These are phyloP conservation scores for Kitagawia praeruptora DNA, from an alignment of 129 eudicot genomes.

Conservation along the genomic window DNA sequence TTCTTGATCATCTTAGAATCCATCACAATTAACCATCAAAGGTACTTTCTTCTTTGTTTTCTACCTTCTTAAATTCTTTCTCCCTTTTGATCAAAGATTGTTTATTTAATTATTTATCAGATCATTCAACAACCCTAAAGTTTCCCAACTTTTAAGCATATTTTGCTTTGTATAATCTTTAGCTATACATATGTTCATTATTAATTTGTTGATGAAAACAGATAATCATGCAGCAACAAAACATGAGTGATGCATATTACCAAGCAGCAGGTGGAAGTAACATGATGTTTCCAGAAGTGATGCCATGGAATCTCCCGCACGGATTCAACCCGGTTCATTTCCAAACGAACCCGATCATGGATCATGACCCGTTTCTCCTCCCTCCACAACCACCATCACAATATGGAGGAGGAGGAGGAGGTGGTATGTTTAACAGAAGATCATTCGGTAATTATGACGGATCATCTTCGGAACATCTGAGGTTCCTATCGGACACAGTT, in stretches of 20 bases:
- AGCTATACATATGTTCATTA: too few relatives aligned
- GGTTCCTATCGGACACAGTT: constrained; percentile 44
- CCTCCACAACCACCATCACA: constrained; percentile 46
- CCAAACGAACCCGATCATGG: constrained; percentile 28
- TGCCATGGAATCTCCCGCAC: constrained; percentile 57
- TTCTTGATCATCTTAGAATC: not conserved
- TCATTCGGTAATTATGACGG: constrained; percentile 38
- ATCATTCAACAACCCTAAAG: not conserved
- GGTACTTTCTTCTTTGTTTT: not conserved
- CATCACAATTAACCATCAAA: not conserved
- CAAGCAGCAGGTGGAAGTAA: constrained; percentile 17
- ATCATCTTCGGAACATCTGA: constrained; percentile 29
- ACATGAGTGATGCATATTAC: constrained; percentile 38
- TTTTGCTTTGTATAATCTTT: not conserved
- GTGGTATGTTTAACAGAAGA: constrained; percentile 54
- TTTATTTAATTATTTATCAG: not conserved
- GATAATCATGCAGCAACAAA: constrained; percentile 32
- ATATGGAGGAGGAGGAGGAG: constrained; percentile 23
- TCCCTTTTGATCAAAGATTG: not conserved
- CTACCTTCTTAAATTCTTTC: not conserved
- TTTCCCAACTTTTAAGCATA: not conserved
- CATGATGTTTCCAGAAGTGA: constrained; percentile 40
- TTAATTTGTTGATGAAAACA: constrained; percentile 25
- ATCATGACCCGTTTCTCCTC: constrained; percentile 62
- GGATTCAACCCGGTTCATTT: constrained; percentile 41